Conservation (phyloP, 495 filamentous ascomycete species). For the Amniculicola lignicola region DNA sequence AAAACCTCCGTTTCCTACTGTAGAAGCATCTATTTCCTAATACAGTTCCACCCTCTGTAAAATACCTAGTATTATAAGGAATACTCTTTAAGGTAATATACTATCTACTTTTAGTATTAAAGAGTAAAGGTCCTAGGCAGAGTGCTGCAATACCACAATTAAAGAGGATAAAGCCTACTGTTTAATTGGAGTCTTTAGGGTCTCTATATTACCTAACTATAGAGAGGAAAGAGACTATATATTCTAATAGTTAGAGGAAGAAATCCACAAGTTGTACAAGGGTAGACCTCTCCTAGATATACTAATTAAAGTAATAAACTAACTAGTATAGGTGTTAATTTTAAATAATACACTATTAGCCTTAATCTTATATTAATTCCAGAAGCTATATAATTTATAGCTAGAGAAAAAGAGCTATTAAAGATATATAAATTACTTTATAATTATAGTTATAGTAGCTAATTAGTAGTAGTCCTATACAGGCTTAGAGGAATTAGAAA, state of each 20-base stretch:
- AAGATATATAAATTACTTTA: slow-evolving; percentile 24
- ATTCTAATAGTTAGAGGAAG: slow-evolving; percentile 6
- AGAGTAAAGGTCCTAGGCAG: slow-evolving; percentile 32
- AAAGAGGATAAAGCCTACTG: neutral
- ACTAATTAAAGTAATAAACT: slow-evolving; percentile 5
- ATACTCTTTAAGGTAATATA: slow-evolving; percentile 29
- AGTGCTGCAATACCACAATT: slow-evolving; percentile 20
- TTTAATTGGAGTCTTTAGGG: slow-evolving; percentile 19
- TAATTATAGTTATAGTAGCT: slow-evolving; percentile 7
- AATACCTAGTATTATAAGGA: slow-evolving; percentile 28
- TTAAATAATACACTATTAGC: slow-evolving; percentile 16
- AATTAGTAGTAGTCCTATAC: too few relatives aligned
- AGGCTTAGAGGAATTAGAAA: too few relatives aligned
- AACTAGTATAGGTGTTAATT: slow-evolving; percentile 19
- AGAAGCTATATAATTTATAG: slow-evolving; percentile 25
- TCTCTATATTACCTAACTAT: slow-evolving; percentile 13
- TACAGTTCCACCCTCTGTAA: too few relatives aligned
- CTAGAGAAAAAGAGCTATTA: slow-evolving; percentile 25
- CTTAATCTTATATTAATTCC: slow-evolving; percentile 19
- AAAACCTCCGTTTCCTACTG: too few relatives aligned
- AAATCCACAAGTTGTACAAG: slow-evolving; percentile 15
- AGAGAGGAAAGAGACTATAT: slow-evolving; percentile 14
- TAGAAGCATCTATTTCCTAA: too few relatives aligned
- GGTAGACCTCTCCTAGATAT: slow-evolving; percentile 5
- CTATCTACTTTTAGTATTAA: slow-evolving; percentile 29